Evolutionary conservation across 2,329 filamentous ascomycete species (phyloP).

Genomic region (Aspergillus thermomutatus): DNA sequence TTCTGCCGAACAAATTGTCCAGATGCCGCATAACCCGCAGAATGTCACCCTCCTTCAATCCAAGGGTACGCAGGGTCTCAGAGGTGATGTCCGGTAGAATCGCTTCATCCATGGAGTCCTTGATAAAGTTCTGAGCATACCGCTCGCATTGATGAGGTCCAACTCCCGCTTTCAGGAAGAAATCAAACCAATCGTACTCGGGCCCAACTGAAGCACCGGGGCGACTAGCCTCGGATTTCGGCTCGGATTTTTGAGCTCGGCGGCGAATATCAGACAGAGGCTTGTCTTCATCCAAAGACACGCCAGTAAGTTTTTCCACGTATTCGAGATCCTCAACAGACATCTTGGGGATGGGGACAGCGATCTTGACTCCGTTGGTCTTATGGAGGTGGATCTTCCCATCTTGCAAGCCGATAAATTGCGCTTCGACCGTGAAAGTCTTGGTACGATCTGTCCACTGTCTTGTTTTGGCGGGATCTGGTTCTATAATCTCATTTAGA

Average conservation of each 20-base stretch:
- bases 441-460: conserved; percentile 95
- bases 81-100: conserved; percentile 86
- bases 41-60: conserved; percentile 94
- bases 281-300: conserved; percentile 88
- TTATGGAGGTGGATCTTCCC: conserved; percentile 98
- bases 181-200: conserved; percentile 98
- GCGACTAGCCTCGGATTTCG: conserved; percentile 36
- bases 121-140: conserved; percentile 82
- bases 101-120: conserved; percentile 94
- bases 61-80: conserved; percentile 76
- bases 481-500: conserved; percentile 54
- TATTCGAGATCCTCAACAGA: conserved; percentile 92
- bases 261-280: conserved; percentile 77
- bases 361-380: conserved; percentile 96
- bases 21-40: conserved; percentile 89
- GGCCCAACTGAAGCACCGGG: conserved; percentile 39
- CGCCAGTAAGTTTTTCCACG: conserved; percentile 81
- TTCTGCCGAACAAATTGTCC: conserved; percentile 74
- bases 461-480: conserved; percentile 76
- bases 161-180: conserved; percentile 90
- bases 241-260: conserved; percentile 34
- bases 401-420: conserved; percentile 91
- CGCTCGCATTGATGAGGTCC: conserved; percentile 90
- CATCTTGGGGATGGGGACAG: conserved; percentile 94
- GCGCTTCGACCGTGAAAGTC: conserved; percentile 94